phyloP scores from a whole-genome alignment of 495 filamentous ascomycete genomes.

The Xylaria flabelliformis region DNA sequence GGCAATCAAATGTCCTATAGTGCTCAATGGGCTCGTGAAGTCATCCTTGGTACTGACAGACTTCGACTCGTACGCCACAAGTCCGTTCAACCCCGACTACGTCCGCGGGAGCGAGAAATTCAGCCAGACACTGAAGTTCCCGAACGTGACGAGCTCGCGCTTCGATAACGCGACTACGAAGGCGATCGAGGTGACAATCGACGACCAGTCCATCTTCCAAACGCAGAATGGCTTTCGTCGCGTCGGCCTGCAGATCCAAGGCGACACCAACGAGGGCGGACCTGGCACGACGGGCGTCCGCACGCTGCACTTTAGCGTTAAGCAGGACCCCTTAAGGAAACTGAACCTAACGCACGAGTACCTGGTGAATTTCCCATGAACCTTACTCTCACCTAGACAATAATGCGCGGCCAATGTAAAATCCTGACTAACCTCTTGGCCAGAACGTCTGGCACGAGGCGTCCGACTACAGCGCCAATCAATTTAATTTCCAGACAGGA shows the following conservation, averaged over 20 bases:
- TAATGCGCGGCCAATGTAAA: no score
- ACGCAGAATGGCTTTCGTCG: constrained; percentile 62
- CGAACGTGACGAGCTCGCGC: constrained; percentile 42
- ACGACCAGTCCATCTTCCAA: constrained; percentile 61
- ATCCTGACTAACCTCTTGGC: background rate
- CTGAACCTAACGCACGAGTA: constrained; percentile 65
- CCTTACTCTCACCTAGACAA: background rate
- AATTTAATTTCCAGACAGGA: constrained; percentile 62
- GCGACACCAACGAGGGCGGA: constrained; percentile 54
- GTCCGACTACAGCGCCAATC: constrained; percentile 59
- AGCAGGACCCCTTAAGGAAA: constrained; percentile 50
- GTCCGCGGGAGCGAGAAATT: constrained; percentile 55
- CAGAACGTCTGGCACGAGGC: constrained; percentile 63
- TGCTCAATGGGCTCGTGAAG: constrained; percentile 54
- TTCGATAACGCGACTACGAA: constrained; percentile 51
- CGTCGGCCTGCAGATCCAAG: constrained; percentile 58
- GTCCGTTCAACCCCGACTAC: constrained; percentile 55
- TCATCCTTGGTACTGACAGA: constrained; percentile 40
- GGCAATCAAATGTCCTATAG: constrained; percentile 50
- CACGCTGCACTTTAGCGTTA: constrained; percentile 62
- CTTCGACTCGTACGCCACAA: constrained; percentile 51
- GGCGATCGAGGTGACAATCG: constrained; percentile 56
- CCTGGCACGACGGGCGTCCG: constrained; percentile 55
- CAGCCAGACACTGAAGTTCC: constrained; percentile 54
- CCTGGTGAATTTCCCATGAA: constrained; percentile 35